A percentile compares a stretch with the other conserved stretches of the same genome.
Conservation (phyloP, 768 basidiomycete species). For the Lactifluus subvellereus region DNA sequence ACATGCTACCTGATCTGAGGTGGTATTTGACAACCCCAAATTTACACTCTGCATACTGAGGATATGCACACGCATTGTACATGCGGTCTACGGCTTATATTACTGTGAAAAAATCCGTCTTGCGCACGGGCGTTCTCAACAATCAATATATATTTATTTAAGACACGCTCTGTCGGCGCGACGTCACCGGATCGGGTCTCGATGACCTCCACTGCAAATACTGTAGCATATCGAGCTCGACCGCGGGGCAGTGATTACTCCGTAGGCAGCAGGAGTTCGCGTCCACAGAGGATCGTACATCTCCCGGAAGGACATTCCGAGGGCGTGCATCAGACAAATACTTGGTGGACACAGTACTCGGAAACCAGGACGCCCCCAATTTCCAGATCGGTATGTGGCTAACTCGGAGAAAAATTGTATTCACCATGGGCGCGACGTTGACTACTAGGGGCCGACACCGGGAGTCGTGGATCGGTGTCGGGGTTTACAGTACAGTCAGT, state of each 20-base stretch:
- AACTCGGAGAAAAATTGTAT: neutral
- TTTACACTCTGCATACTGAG: neutral
- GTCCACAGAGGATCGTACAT: neutral
- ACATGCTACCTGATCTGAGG: slow-evolving; percentile 8
- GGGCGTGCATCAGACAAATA: slow-evolving; percentile 20
- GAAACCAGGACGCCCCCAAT: neutral
- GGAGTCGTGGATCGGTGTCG: neutral
- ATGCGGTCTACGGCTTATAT: slow-evolving; percentile 13
- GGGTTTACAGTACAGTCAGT: neutral
- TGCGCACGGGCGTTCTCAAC: neutral
- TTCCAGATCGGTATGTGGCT: neutral
- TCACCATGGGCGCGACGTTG: neutral
- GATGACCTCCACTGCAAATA: neutral
- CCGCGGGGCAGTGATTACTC: slow-evolving; percentile 6
- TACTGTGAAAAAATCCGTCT: neutral
- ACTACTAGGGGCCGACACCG: neutral
- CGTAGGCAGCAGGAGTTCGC: neutral
- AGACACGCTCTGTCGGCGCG: slow-evolving; percentile 6
- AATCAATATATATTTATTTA: neutral
- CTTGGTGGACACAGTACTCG: neutral
- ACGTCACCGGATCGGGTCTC: slow-evolving; percentile 1
- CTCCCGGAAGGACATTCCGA: slow-evolving; percentile 8
- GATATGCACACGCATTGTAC: slow-evolving; percentile 6
- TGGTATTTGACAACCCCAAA: slow-evolving; percentile 9
- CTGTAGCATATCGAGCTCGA: neutral